Percentiles rank a stretch among this genome's conserved stretches.
Evolutionary conservation across 75 land plant genomes (phyloP).

Genomic region (Larix kaempferi): DNA sequence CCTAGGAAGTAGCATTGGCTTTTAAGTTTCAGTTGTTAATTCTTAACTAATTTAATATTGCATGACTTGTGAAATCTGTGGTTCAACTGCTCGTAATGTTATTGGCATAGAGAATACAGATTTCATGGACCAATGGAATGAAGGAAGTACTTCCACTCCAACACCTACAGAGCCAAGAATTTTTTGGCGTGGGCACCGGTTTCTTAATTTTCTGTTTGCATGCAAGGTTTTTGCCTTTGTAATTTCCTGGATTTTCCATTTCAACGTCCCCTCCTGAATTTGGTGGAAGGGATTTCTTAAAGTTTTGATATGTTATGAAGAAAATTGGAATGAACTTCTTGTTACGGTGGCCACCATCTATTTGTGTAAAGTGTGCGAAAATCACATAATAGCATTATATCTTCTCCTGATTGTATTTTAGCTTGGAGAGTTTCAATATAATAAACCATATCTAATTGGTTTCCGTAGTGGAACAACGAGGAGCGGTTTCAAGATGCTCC

Average conservation of each 20-base stretch:
- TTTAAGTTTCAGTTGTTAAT: constrained; percentile 1
- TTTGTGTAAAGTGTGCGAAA: not conserved
- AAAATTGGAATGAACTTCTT: constrained; percentile 1
- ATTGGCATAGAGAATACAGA: constrained; percentile 35
- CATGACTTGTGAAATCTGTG: constrained; percentile 83
- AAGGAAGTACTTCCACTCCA: constrained; percentile 17
- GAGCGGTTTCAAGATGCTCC: not conserved
- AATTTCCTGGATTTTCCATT: constrained; percentile 79
- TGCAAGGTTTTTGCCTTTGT: constrained; percentile 80
- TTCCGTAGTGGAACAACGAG: no score
- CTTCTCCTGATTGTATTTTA: not conserved
- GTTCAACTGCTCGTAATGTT: constrained; percentile 55
- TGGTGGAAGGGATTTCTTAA: not conserved
- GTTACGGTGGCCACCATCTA: not conserved
- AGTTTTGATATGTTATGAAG: constrained; percentile 1
- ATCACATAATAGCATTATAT: not conserved
- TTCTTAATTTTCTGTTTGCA: constrained; percentile 69
- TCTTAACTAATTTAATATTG: constrained; percentile 9
- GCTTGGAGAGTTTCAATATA: not conserved
- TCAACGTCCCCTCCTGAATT: constrained; percentile 45
- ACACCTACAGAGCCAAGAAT: constrained; percentile 33
- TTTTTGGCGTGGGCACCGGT: constrained; percentile 69
- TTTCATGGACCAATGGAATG: constrained; percentile 39
- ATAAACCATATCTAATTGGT: not conserved
- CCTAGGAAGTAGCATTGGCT: not conserved